Evolutionary conservation across 225 moss, liverwort and hornwort species (phyloP).

Genomic region (Bryum argenteum): DNA sequence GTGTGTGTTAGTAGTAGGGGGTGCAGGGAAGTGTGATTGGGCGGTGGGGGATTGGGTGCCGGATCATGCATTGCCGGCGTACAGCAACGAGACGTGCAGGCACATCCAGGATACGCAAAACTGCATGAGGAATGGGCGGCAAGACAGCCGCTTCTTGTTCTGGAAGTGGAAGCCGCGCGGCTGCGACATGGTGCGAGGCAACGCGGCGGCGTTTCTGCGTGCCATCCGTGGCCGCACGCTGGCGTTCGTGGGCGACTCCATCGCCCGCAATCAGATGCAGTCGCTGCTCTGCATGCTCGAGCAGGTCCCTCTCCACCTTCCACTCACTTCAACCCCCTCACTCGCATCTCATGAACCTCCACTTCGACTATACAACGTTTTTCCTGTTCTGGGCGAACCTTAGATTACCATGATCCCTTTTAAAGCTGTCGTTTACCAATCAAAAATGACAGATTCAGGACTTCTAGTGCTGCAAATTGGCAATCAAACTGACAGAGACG

Average conservation of each 20-base stretch:
- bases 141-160: slow-evolving; percentile 54
- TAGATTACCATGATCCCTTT: too few species aligned
- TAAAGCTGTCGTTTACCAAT: too few species aligned
- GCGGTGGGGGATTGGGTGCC: slow-evolving; percentile 70
- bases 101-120: slow-evolving; percentile 60
- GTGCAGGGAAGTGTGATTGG: slow-evolving; percentile 49
- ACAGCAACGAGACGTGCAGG: slow-evolving; percentile 69
- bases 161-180: slow-evolving; percentile 79
- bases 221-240: slow-evolving; percentile 53
- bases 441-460: too few species aligned
- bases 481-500: too few species aligned
- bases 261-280: slow-evolving; percentile 83
- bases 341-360: too few species aligned
- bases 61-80: slow-evolving; percentile 53
- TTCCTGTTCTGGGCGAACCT: too few species aligned
- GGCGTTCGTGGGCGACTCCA: slow-evolving; percentile 79
- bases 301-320: slow-evolving; percentile 39
- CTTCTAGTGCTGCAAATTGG: too few species aligned
- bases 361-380: too few species aligned
- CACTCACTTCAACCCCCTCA: too few species aligned
- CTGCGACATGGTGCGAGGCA: slow-evolving; percentile 58
- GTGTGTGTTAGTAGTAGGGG: background rate
- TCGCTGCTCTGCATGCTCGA: slow-evolving; percentile 69
- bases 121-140: slow-evolving; percentile 71
- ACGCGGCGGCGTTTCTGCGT: slow-evolving; percentile 50